Evolutionary conservation across 2,329 filamentous ascomycete species (phyloP).

Genomic region (Phialophora expanda): DNA sequence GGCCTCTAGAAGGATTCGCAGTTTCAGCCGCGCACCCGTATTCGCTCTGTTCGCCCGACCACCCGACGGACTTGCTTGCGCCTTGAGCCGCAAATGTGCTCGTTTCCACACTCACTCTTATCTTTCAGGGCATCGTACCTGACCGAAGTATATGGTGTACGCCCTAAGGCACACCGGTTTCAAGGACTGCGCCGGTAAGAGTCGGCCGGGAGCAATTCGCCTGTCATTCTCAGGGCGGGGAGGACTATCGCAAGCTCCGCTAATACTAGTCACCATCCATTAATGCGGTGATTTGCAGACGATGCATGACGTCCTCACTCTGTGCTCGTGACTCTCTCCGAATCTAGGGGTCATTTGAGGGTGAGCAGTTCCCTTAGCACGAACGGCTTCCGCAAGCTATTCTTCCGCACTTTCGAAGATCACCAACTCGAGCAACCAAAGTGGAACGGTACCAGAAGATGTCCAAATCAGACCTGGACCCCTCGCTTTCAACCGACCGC

Average conservation of each 20-base stretch:
- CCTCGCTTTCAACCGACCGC: conserved; percentile 41
- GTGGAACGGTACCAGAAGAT: conserved; percentile 1
- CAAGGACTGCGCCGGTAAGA: neutral
- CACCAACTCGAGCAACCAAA: neutral
- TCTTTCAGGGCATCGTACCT: neutral
- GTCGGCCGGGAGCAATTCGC: neutral
- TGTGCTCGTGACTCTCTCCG: neutral
- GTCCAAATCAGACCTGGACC: conserved; percentile 18
- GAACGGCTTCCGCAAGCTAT: neutral
- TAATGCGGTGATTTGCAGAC: neutral
- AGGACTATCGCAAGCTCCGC: neutral
- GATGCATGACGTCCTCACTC: neutral
- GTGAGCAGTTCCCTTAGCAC: neutral
- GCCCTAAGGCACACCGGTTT: neutral
- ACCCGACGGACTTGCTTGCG: neutral
- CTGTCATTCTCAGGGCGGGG: neutral
- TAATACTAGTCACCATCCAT: neutral
- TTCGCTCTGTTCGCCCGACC: neutral
- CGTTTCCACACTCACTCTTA: neutral
- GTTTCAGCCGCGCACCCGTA: neutral
- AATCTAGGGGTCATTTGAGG: neutral
- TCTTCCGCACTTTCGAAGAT: neutral
- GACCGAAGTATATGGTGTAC: neutral
- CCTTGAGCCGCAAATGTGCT: conserved; percentile 1
- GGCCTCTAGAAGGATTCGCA: neutral